Conservation (phyloP, 208 protist species). For the Trichomonas gallinae region DNA sequence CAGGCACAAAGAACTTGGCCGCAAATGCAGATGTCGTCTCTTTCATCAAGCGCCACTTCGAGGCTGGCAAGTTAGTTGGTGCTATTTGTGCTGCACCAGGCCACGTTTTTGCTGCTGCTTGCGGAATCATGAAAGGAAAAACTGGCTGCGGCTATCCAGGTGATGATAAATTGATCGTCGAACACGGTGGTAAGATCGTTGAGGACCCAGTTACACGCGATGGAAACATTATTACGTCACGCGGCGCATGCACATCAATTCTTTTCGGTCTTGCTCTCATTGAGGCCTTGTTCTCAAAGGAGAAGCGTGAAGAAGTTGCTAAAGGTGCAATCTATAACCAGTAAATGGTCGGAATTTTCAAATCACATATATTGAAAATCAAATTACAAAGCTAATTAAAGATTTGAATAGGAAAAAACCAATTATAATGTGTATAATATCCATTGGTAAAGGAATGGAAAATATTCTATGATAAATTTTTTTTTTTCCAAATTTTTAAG, state of each 20-base stretch:
- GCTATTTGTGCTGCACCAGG: neutral
- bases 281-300: neutral
- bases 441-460: too few relatives aligned
- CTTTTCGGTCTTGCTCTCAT: neutral
- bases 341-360: neutral
- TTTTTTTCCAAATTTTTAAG: too few relatives aligned
- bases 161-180: neutral
- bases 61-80: neutral
- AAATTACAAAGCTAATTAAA: too few relatives aligned
- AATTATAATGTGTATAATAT: too few relatives aligned
- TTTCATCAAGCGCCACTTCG: neutral
- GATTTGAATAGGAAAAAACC: too few relatives aligned
- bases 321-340: neutral
- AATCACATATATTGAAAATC: too few relatives aligned
- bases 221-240: neutral
- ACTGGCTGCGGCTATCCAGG: neutral
- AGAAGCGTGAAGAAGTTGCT: neutral
- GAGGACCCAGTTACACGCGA: neutral
- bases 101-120: neutral
- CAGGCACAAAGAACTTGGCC: neutral
- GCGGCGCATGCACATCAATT: neutral
- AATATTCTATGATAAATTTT: too few relatives aligned
- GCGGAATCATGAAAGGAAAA: neutral
- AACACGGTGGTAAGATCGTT: neutral
- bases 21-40: neutral